These are phyloP conservation scores for Blumeria graminis DNA, from an alignment of 2,329 filamentous ascomycete genomes.

Conservation along the genomic window DNA sequence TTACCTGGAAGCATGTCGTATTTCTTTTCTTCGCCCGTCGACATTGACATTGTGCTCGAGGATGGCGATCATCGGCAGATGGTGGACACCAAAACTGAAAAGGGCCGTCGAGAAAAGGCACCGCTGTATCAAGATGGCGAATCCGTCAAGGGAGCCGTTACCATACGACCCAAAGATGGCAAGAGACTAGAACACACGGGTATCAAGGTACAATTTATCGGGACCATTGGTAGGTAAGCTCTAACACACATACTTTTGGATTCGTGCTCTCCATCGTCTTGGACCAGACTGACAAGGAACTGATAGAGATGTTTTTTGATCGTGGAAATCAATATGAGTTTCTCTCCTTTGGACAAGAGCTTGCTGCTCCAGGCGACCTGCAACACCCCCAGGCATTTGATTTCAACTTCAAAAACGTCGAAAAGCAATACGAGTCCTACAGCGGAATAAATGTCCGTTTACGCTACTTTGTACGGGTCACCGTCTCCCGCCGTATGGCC, in stretches of 20 bases:
- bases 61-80: constrained; percentile 84
- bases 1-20: constrained; percentile 46
- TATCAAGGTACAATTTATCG: constrained; percentile 99
- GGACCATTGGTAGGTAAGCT: constrained; percentile 55
- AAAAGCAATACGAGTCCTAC: constrained; percentile 99
- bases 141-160: constrained; percentile 90
- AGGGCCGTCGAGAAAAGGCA: constrained; percentile 88
- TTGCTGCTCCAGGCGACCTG: constrained; percentile 87
- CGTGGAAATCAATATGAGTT: constrained; percentile 99
- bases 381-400: constrained; percentile 97
- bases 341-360: constrained; percentile 85
- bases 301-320: constrained; percentile 94
- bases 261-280: not conserved
- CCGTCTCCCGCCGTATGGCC: constrained; percentile 87
- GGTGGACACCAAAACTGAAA: constrained; percentile 95
- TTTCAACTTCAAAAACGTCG: constrained; percentile 99
- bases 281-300: not conserved
- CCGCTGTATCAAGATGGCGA: constrained; percentile 96
- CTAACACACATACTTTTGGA: not conserved
- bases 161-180: constrained; percentile 87
- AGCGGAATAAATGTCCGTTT: constrained; percentile 99
- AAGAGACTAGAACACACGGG: constrained; percentile 94
- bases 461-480: constrained; percentile 93
- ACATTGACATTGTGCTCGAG: constrained; percentile 96
- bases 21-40: constrained; percentile 93